A percentile compares a stretch with the other conserved stretches of the same genome.
Conservation (phyloP, 495 filamentous ascomycete genomes). For the Amorphotheca resinae region DNA sequence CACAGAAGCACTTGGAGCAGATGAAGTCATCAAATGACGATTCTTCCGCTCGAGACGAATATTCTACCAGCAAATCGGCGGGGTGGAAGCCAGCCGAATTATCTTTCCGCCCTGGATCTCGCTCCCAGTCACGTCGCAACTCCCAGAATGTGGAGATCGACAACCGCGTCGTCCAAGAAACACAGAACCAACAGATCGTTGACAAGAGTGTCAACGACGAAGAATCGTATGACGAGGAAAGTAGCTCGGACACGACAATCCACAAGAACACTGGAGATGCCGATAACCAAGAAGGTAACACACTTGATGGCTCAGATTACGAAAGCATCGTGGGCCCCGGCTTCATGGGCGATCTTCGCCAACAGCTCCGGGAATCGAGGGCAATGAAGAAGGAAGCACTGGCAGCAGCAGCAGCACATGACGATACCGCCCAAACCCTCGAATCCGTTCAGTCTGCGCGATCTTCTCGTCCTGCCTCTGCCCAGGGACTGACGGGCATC, state of each 20-base stretch:
- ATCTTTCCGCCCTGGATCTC: background rate
- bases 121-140: too few species aligned
- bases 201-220: background rate
- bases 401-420: background rate
- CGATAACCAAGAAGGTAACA: background rate
- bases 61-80: background rate
- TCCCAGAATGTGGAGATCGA: too few species aligned
- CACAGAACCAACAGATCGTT: background rate
- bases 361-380: background rate
- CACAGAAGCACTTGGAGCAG: conserved; percentile 2
- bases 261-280: background rate
- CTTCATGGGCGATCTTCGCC: conserved; percentile 4
- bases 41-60: background rate
- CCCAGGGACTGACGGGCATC: background rate
- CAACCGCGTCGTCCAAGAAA: background rate
- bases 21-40: background rate
- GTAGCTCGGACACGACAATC: background rate
- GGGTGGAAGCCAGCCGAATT: background rate
- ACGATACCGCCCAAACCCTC: background rate
- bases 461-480: background rate
- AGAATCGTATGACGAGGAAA: background rate
- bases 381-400: background rate
- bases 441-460: background rate
- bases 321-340: background rate
- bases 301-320: background rate